A percentile compares a stretch with the other conserved stretches of the same genome.
phyloP scores from a whole-genome alignment of 2,329 filamentous ascomycete species.

The Neocucurbitaria cava region DNA sequence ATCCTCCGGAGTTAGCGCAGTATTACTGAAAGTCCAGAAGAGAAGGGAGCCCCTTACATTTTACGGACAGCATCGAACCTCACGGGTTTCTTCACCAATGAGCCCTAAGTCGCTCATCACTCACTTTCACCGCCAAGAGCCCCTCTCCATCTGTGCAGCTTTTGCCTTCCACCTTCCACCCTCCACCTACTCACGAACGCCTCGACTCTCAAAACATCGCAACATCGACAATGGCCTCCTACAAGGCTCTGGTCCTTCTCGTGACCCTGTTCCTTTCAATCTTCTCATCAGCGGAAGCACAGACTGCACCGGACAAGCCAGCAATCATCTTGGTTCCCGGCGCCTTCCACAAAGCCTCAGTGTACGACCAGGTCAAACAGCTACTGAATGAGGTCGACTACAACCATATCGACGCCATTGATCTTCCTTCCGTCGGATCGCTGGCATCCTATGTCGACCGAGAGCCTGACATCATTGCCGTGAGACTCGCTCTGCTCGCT shows the following conservation, averaged over 20 bases:
- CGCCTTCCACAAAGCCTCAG: constrained; percentile 30
- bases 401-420: constrained; percentile 14
- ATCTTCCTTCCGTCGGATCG: constrained; percentile 31
- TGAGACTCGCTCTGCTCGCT: constrained; percentile 17
- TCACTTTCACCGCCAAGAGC: too few relatives aligned
- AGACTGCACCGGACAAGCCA: constrained; percentile 4
- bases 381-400: constrained; percentile 23
- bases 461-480: constrained; percentile 21
- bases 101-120: too few relatives aligned
- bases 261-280: constrained; percentile 1
- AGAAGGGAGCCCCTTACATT: constrained; percentile 4
- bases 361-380: constrained; percentile 24
- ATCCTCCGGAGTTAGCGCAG: background rate
- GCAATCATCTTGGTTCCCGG: constrained; percentile 16
- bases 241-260: background rate
- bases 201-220: background rate
- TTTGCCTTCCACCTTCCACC: background rate
- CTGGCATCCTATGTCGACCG: constrained; percentile 12
- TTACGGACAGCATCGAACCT: background rate
- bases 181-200: background rate
- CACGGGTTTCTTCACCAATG: background rate
- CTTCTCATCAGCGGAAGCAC: background rate
- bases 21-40: background rate
- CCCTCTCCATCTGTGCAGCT: background rate
- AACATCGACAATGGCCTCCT: constrained; percentile 1